Evolutionary conservation across 2,329 filamentous ascomycete species (phyloP).

Genomic region (Remersonia thermophila): DNA sequence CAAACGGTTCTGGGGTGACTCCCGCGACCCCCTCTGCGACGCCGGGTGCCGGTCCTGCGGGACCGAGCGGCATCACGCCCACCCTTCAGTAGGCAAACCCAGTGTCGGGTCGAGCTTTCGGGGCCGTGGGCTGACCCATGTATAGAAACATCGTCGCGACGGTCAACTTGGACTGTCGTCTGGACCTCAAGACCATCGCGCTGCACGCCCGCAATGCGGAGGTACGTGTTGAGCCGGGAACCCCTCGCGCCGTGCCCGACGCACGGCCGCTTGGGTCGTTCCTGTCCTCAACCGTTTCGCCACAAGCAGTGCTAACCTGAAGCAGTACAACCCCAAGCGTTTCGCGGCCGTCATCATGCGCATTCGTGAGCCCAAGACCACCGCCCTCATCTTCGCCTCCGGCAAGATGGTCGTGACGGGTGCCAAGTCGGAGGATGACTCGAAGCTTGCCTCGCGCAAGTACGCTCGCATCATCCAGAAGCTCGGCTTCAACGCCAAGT

Average conservation of each 20-base stretch:
- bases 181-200: constrained; percentile 98
- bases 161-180: constrained; percentile 91
- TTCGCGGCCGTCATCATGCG: constrained; percentile 99
- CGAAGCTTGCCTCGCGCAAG: constrained; percentile 91
- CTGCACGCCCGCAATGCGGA: constrained; percentile 96
- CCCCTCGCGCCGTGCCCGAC: constrained; percentile 2
- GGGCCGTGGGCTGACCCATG: constrained; percentile 41
- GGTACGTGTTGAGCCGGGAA: constrained; percentile 15
- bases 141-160: constrained; percentile 90
- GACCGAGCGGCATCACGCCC: constrained; percentile 72
- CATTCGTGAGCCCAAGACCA: constrained; percentile 98
- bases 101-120: constrained; percentile 19
- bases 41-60: constrained; percentile 67
- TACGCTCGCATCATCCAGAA: constrained; percentile 99
- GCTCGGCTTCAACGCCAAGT: constrained; percentile 98
- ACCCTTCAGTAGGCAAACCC: constrained; percentile 86
- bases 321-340: constrained; percentile 47
- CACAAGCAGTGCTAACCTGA: constrained; percentile 21
- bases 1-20: constrained; percentile 66
- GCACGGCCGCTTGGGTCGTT: not conserved
- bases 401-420: constrained; percentile 99
- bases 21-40: constrained; percentile 86
- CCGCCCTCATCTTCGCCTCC: constrained; percentile 91
- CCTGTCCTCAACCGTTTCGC: constrained; percentile 13
- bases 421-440: constrained; percentile 95